Evolutionary conservation across 257 asterid genomes (phyloP), one percentile per base, ranked within the genome.

Genomic region (Paraleonurus japonicus): DNA sequence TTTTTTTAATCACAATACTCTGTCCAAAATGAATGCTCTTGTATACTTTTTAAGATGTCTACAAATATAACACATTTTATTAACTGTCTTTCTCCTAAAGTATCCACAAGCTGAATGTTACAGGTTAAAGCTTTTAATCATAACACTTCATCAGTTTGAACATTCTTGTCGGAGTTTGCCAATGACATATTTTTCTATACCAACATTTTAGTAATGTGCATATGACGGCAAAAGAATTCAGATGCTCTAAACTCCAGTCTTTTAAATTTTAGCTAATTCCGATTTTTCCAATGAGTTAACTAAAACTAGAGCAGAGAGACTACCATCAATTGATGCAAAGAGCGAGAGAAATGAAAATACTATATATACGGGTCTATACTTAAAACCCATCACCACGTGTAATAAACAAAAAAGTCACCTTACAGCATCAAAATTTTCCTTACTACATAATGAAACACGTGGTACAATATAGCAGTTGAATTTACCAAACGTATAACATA

Each of bases 371-470:
- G 53, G 22, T 11, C 41, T 24, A 60, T 16, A 39, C 37, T 51
- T 8, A 12, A 22, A 24, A 51, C 13, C 76, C 10, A 43, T 53
- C 27, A 22, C 63, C 59, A 62, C 45, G 41, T 72, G 65, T 70
- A 48, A 12, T 22, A 70, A 58, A 67, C 35, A 57, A 65, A 54
- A 22, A n/a, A 33, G 24, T 2, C 26, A 51, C 41, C 20, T 35
- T 16, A 65, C 54, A 71, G 28, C 35, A 71, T 15, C 37, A 19
- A 11, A 30, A 74, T n/a, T 57, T 61, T 35, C 57, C 73, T 12
- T 50, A 22, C 66, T 47, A 59, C 32, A 47, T 26, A 32, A 61
- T 41, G 61, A 67, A 78, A 57, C 54, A 67, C 7, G 70, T 41
- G 69, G 66, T 27, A 19, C 19, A n/a, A n/a, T n/a, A n/a, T n/a